Evolutionary conservation across 1,284 basidiomycete genomes (phyloP), one percentile per base, ranked within the genome.

Genomic region (Ustilago hordei): DNA sequence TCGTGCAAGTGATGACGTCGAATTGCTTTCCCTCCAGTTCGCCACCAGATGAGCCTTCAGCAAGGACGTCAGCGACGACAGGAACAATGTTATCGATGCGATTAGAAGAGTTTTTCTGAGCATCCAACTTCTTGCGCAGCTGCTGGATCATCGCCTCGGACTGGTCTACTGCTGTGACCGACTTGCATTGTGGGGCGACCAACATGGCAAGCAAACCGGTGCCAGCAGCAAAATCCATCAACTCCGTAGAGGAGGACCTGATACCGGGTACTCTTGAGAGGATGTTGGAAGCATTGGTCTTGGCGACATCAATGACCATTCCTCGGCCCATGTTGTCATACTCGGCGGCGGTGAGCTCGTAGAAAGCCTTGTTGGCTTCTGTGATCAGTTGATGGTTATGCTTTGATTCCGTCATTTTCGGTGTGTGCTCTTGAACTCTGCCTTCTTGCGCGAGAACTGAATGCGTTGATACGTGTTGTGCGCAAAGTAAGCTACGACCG

Each of bases 1-100:
- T 78, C 8, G 76, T 78, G 66, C 76, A 78, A 3, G 72, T 69
- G 52, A 78, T 64, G 19, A 78, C 66, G 38, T 78, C 76, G 23
- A 75, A 74, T 35, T 45, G 52, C 55, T 60, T 62, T 0, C 64
- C 61, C 15, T 68, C 36, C 17, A 75, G 56, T 15, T 45, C 32
- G 12, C 32, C 39, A 3, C 32, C 45, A 4, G 41, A 19, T 0
- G 28, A 8, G 7, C 8, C 47, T 6, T 41, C 54, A 12, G 41
- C 58, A 6, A 69, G 56, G 9, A 77, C 66, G 28, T 77, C 55
- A 4, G 60, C 54, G 19, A 70, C 64, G 11, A 65, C 43, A 6
- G 68, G 57, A 9, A 55, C 35, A 19, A 69, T 59, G 47, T 70
- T 69, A 50, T 48, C 31, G 60, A 69, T 67, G 9, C 55, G 35